These are phyloP conservation scores for Rosa chinensis DNA, from an alignment of 306 rosid species.

Conservation along the genomic window DNA sequence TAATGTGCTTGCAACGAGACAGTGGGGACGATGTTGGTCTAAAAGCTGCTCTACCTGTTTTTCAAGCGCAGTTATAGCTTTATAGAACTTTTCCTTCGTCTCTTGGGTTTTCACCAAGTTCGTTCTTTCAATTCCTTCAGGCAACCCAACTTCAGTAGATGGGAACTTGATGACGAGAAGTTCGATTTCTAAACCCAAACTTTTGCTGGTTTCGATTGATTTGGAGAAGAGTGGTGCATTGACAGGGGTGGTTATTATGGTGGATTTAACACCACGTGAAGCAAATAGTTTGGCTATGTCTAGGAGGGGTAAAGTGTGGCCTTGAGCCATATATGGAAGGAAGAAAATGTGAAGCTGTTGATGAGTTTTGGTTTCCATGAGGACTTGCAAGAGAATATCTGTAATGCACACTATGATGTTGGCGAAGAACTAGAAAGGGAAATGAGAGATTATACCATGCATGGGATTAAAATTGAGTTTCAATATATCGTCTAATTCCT, in stretches of 20 bases:
- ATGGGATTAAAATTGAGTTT: no score
- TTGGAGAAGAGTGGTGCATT: background rate
- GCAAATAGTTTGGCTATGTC: constrained; percentile 24
- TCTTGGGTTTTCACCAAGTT: background rate
- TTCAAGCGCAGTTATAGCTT: background rate
- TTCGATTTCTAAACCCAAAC: background rate
- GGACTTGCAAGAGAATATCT: background rate
- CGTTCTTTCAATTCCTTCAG: constrained; percentile 34
- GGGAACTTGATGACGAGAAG: constrained; percentile 6
- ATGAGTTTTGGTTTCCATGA: background rate
- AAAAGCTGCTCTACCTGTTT: background rate
- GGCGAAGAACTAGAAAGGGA: background rate
- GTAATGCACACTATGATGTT: background rate
- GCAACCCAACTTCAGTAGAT: constrained; percentile 25
- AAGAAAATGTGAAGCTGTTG: constrained; percentile 23
- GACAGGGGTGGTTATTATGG: constrained; percentile 21
- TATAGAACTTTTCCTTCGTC: background rate
- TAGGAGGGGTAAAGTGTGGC: constrained; percentile 27
- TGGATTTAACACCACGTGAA: constrained; percentile 8
- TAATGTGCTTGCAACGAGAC: background rate
- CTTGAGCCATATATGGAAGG: constrained; percentile 24
- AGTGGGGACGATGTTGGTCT: background rate
- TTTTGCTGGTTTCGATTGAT: background rate
- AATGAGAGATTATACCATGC: background rate
- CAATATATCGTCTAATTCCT: no score